Evolutionary conservation across 371 early-diverging fungal species (phyloP), one percentile per base, ranked within the genome.

Genomic region (Lichtheimia corymbifera): DNA sequence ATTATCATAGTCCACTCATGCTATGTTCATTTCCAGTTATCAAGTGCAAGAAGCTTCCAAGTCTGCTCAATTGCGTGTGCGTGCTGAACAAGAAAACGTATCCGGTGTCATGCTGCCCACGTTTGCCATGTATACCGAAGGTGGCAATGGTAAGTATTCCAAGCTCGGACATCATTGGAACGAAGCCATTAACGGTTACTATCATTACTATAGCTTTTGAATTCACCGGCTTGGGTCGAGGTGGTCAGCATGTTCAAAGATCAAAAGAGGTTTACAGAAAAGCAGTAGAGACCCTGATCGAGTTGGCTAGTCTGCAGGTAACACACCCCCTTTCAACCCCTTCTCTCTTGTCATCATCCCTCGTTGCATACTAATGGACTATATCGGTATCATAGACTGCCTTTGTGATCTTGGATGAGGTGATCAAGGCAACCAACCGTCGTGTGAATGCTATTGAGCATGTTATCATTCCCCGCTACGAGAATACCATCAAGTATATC

Each of bases 391-490:
- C 11, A 40, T 58, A 74, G 74, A 76, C 77, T 35, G 77, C 77
- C 9, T 99, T 99, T 80, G 93, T 95, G 14, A 93, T 97, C 51
- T 79, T 99, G 63, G 99, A 99, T 69, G 95, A 98, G 76, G 97
- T 99, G 60, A 96, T 99, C 80, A 96, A 97, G 84, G 77, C 94
- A 42, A 99, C 99, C 4, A 99, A 99, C 79, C 93, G 99, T 57
- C 90, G 99, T 72, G 99, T 99, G 22, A 99, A 99, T 75, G 99
- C 99, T 11, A 96, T 99, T 68, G 99, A 99, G 74, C 93, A 95
- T 74, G 95, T 98, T 44, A 94, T 99, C 66, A 99, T 99, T 62
- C 99, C 99, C 41, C 91, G 92, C 58, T 88, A 97, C 60, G 97
- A 99, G 70, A 99, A 98, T 83, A 99, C 99, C 50, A 96, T 99